Evolutionary conservation across 2,329 filamentous ascomycete species (phyloP), one percentile per base, ranked within the genome.

Genomic region (Intubia oerlemansii): DNA sequence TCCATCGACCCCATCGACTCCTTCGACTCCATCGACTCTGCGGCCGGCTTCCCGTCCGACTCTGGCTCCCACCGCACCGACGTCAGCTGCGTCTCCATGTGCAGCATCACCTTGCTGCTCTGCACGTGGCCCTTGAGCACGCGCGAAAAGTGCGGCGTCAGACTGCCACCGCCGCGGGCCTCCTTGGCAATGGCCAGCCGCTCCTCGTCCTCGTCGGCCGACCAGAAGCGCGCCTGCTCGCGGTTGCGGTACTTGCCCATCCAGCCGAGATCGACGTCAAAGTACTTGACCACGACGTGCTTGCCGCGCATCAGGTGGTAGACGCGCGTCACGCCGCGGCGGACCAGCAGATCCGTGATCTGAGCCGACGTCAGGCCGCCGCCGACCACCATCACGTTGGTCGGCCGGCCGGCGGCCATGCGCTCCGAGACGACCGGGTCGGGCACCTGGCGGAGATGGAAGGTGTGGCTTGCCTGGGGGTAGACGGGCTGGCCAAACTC

Each of bases 161-260:
- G 66, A 45, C 73, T 81, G n/a, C 78, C 78, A 3, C 79, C 79
- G 11, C 72, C 69, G 6, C 76, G 60, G 1, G 78, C 78, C 25
- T 55, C 48, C 36, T 59, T 57, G 36, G 78, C 59, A 47, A 78
- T 74, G 20, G 68, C 57, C 17, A 71, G 57, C 3, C 76, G 60
- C 46, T 84, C 63, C 16, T 68, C 60, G 34, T 80, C 71, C 5
- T 63, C 66, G 39, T 82, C 75, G 4, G 75, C 74, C 6, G 65
- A 67, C 73, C 76, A 84, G 46, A 84, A 88, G 1, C 61, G 59
- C 1, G 77, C 71, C 43, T 84, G 76, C 38, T 78, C 68, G 30
- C 68, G 63, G 44, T 85, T 85, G 32, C 72, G 69, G 46, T 77
- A 85, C 44, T 85, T 85, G 8, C 73, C 75, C 47, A 85, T 75